Conservation (phyloP, 2,329 filamentous ascomycete genomes). For the Dactylellina drechsleri region DNA sequence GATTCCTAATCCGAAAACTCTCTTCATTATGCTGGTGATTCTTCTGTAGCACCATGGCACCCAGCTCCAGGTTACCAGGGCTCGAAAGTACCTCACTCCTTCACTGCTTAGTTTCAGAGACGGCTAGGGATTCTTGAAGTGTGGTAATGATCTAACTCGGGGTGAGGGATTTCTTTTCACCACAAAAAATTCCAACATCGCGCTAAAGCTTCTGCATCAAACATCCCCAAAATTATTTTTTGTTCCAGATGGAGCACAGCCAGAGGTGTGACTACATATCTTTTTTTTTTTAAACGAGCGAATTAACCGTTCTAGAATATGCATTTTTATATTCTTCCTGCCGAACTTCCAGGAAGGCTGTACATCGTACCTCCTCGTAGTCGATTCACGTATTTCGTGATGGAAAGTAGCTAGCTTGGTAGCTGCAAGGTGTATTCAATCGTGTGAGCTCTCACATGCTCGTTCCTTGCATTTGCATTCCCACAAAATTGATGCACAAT, state of each 20-base stretch:
- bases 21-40: conserved; percentile 9
- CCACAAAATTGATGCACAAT: conserved; percentile 9
- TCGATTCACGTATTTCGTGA: not conserved
- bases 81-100: conserved; percentile 50
- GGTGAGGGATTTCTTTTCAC: conserved; percentile 52
- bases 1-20: conserved; percentile 42
- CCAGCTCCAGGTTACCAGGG: conserved; percentile 29
- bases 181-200: conserved; percentile 10
- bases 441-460: conserved; percentile 29
- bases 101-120: conserved; percentile 13
- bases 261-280: conserved; percentile 1
- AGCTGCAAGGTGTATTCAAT: not conserved
- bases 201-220: conserved; percentile 17
- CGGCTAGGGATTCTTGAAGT: conserved; percentile 20
- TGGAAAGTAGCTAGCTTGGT: not conserved
- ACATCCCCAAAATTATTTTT: conserved; percentile 3
- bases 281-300: conserved; percentile 37
- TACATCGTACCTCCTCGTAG: not conserved
- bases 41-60: conserved; percentile 27
- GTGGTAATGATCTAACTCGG: conserved; percentile 20
- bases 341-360: conserved; percentile 8
- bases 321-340: conserved; percentile 9
- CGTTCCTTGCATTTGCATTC: conserved; percentile 35
- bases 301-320: conserved; percentile 48
- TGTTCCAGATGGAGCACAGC: not conserved